Percentiles rank a stretch among this genome's conserved stretches.
Conservation (phyloP, 768 basidiomycete genomes). For the Calocybe indica region DNA sequence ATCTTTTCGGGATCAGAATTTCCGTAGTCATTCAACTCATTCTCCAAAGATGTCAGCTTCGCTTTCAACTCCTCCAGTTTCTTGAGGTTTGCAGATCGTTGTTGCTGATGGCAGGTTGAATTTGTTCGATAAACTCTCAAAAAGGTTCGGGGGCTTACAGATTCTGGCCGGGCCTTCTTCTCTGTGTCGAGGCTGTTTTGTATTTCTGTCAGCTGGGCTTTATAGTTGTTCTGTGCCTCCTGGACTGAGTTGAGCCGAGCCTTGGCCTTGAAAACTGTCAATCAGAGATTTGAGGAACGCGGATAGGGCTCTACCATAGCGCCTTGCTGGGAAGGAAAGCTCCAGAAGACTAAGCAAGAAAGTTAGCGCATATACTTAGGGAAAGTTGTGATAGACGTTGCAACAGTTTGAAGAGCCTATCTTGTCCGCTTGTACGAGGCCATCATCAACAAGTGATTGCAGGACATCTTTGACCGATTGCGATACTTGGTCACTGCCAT, state of each 20-base stretch:
- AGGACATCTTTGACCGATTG: conserved; percentile 92
- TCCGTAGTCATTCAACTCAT: conserved; percentile 72
- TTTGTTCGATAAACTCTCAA: background rate
- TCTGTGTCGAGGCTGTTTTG: conserved; percentile 43
- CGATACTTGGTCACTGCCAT: conserved; percentile 46
- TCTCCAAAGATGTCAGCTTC: conserved; percentile 45
- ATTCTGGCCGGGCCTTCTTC: conserved; percentile 47
- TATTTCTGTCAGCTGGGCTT: conserved; percentile 46
- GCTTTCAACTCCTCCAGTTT: conserved; percentile 42
- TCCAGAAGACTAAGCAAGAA: conserved; percentile 78
- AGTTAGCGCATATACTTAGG: conserved; percentile 14
- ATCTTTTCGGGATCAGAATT: conserved; percentile 81
- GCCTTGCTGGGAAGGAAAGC: conserved; percentile 87
- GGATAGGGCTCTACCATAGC: conserved; percentile 42
- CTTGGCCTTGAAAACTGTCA: conserved; percentile 40
- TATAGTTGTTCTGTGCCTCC: conserved; percentile 34
- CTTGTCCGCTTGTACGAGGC: conserved; percentile 83
- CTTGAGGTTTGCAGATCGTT: conserved; percentile 51
- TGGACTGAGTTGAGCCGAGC: conserved; percentile 45
- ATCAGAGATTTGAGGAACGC: background rate
- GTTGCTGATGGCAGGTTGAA: background rate
- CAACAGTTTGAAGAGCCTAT: conserved; percentile 92
- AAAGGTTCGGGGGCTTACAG: conserved; percentile 31
- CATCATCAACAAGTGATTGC: conserved; percentile 82
- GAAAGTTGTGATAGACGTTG: conserved; percentile 16